Percentiles rank a stretch among this genome's conserved stretches.
Evolutionary conservation across 1,284 basidiomycete genomes (phyloP).

Genomic region (Rugosomyces carneus): DNA sequence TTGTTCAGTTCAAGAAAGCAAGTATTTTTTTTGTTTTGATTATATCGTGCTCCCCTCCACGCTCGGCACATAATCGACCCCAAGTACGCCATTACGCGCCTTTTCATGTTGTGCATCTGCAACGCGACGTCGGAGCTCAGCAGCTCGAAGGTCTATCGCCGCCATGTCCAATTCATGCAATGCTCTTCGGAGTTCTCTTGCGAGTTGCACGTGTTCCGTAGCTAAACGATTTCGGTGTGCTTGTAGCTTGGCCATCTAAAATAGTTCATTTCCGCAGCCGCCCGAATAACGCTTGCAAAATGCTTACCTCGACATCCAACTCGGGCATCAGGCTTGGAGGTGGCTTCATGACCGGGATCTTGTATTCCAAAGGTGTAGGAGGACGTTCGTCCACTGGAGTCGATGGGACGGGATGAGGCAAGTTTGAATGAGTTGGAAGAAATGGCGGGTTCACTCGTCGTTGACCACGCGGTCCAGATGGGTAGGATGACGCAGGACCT

Average conservation of each 20-base stretch:
- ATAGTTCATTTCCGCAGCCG: constrained; percentile 1
- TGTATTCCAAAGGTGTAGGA: constrained; percentile 2
- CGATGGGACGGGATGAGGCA: constrained; percentile 4
- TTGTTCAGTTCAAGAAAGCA: background rate
- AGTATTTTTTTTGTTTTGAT: too few species aligned
- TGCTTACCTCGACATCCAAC: constrained; percentile 24
- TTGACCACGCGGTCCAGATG: constrained; percentile 20
- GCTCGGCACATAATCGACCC: constrained; percentile 36
- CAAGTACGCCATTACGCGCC: constrained; percentile 51
- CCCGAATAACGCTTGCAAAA: background rate
- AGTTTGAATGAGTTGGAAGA: constrained; percentile 5
- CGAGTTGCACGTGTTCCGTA: constrained; percentile 35
- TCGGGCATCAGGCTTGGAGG: constrained; percentile 14
- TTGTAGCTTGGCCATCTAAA: constrained; percentile 27
- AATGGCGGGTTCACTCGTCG: constrained; percentile 18
- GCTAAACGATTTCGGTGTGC: constrained; percentile 34
- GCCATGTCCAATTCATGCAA: constrained; percentile 56
- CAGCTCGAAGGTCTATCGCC: constrained; percentile 49
- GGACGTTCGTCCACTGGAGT: constrained; percentile 2
- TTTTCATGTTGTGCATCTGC: constrained; percentile 55
- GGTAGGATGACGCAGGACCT: constrained; percentile 14
- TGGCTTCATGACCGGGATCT: constrained; percentile 10
- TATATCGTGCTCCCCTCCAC: constrained; percentile 2
- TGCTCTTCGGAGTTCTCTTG: constrained; percentile 41
- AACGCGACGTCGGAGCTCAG: constrained; percentile 48